Evolutionary conservation across 495 filamentous ascomycete genomes (phyloP), one percentile per base, ranked within the genome.

Genomic region (Hypoxylon trugodes): DNA sequence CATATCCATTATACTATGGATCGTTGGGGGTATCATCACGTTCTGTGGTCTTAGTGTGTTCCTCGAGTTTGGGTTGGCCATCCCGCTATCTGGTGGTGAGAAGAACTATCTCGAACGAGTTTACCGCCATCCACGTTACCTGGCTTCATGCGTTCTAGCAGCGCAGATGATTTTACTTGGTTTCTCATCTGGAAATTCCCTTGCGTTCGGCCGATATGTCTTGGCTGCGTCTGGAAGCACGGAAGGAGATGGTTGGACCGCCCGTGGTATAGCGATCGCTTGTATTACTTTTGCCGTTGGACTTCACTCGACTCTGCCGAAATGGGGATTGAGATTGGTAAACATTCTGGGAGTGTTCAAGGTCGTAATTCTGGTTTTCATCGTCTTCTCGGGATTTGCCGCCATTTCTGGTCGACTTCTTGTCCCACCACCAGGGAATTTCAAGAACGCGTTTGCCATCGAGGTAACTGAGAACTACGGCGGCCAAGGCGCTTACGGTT

Each of bases 141-240:
- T 90, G 1, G 84, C 81, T n/a, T 88, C 86, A 0, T 84, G 80
- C 58, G 80, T 89, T 62, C 84, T 86, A 64, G 83, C 84, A 5
- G 76, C 84, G 1, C 86, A 87, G 57, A 82, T 86, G 52, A 76
- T 87, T 24, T 70, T 83, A 3, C 76, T 85, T 1, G 82, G 83
- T 8, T 86, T 82, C 71, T 82, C 83, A 0, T 76, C 77, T 15
- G 77, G 79, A 1, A 92, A 91, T 70, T 82, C 84, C 6, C 81
- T 91, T 62, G 81, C 89, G 13, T 91, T 91, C 43, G 87, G 87
- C 30, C 79, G 86, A 43, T 90, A 91, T 58, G 82, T 91, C 42
- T 81, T 91, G 49, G 81, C 82, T 58, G 89, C 89, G 0, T 78
- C 86, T 0, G 83, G 86, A 15, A 74, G 75, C 30, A 71, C 81